phyloP scores from a whole-genome alignment of 768 basidiomycete species.

The Lentinula detonsa region DNA sequence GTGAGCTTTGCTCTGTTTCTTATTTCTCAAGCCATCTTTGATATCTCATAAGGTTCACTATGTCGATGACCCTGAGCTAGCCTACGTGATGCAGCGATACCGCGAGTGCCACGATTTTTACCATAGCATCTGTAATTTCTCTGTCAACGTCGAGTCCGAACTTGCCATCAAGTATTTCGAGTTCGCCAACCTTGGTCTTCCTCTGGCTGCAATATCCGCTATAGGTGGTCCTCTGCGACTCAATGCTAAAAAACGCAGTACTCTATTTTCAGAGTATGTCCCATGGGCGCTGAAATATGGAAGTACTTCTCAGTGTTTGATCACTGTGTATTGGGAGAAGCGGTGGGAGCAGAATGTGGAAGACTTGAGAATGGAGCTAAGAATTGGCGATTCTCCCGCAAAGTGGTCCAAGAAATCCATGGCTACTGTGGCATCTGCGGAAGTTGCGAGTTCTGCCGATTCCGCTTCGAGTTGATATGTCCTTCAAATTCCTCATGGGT shows the following conservation, averaged over 20 bases:
- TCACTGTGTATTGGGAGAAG: conserved; percentile 95
- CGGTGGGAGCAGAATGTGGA: conserved; percentile 82
- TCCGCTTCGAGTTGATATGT: not conserved
- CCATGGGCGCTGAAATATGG: conserved; percentile 92
- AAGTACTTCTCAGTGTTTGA: conserved; percentile 63
- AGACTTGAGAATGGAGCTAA: conserved; percentile 80
- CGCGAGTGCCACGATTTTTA: conserved; percentile 98
- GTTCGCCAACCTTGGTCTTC: conserved; percentile 85
- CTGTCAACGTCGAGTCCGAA: conserved; percentile 87
- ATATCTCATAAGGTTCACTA: conserved; percentile 69
- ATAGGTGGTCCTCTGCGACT: conserved; percentile 76
- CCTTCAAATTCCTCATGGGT: not conserved
- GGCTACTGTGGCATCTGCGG: not conserved
- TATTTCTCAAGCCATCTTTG: not conserved
- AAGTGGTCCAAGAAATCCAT: conserved; percentile 33
- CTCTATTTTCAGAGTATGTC: conserved; percentile 75
- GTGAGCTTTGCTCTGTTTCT: conserved; percentile 35
- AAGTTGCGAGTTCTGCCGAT: not conserved
- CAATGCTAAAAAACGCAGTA: conserved; percentile 41
- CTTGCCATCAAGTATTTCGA: conserved; percentile 94
- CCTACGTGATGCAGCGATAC: conserved; percentile 97
- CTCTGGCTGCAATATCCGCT: conserved; percentile 79
- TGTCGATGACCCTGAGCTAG: conserved; percentile 90
- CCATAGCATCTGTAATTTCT: conserved; percentile 84
- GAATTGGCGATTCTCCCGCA: conserved; percentile 75